Conservation (phyloP, 2,329 filamentous ascomycete species). For the Chaetomium sp. region DNA sequence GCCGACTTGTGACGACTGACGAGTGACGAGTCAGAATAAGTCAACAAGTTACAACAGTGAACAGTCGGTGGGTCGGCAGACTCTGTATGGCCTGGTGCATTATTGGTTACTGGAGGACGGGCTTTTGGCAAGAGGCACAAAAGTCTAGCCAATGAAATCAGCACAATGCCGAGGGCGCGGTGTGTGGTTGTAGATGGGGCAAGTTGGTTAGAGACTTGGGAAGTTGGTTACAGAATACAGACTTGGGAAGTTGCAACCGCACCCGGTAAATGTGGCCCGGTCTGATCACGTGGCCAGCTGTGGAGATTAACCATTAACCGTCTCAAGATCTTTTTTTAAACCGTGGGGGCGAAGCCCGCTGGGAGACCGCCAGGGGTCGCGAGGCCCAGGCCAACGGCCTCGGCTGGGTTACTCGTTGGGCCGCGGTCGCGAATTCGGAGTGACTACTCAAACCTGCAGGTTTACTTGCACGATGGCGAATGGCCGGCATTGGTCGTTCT, state of each 20-base stretch:
- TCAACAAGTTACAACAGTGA: not conserved
- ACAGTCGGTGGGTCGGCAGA: not conserved
- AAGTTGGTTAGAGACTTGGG: conserved; percentile 1
- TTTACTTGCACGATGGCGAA: not conserved
- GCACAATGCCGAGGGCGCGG: not conserved
- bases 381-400: too few species aligned
- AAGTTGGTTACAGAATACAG: not conserved
- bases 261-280: not conserved
- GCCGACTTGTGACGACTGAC: too few species aligned
- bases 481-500: not conserved
- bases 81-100: conserved; percentile 1
- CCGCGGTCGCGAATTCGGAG: not conserved
- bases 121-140: conserved; percentile 1
- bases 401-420: not conserved
- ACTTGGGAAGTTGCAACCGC: not conserved
- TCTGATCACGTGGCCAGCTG: not conserved
- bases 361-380: not conserved
- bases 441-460: not conserved
- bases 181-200: conserved; percentile 1
- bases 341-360: not conserved
- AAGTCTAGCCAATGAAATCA: not conserved
- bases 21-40: not conserved
- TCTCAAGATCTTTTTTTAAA: not conserved
- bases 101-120: not conserved
- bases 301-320: not conserved